Evolutionary conservation across 495 filamentous ascomycete genomes (phyloP), one percentile per base, ranked within the genome.

Genomic region (Cenococcum geophilum): DNA sequence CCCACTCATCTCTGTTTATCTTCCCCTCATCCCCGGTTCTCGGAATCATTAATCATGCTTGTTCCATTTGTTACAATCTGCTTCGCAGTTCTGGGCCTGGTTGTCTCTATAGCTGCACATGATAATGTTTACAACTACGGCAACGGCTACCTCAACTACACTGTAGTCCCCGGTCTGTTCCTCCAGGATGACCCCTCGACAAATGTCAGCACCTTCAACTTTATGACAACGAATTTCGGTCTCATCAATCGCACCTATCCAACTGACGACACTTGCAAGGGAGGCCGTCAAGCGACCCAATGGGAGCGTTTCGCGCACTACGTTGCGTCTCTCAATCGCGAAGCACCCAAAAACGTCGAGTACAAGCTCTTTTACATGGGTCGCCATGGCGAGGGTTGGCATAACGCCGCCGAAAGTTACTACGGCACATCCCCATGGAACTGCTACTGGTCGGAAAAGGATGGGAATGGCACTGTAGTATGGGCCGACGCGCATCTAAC

Each of bases 401-500:
- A 71, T 43, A 75, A 75, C 49, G 71, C 71, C 34, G 73, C 63
- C 4, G 69, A 75, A 60, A 52, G 65, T 8, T 68, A 62, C 45
- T 72, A 71, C 54, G 73, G 72, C 35, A 75, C 71, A 0, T 48
- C 60, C 23, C 69, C 68, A 11, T 75, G 73, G 73, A 66, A 75
- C 82, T 89, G 86, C 73, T 84, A 90, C 75, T 92, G 86, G 83
- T 82, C 86, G 48, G 76, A 80, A 48, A 77, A 85, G 1, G 76
- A 85, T 55, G 88, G 88, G 59, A 89, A 93, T 70, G 76, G 71
- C 35, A 85, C 80, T 1, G 72, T 75, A 11, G 80, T 72, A 64
- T 93, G 89, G 90, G 71, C 73, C 21, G 89, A 95, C 67, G 83
- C 89, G 6, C 72, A 79, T 16, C 78, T 95, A 32, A 90, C 86